Evolutionary conservation across 2,329 filamentous ascomycete genomes (phyloP), one percentile per base, ranked within the genome.

Genomic region (Talaromyces piceae): DNA sequence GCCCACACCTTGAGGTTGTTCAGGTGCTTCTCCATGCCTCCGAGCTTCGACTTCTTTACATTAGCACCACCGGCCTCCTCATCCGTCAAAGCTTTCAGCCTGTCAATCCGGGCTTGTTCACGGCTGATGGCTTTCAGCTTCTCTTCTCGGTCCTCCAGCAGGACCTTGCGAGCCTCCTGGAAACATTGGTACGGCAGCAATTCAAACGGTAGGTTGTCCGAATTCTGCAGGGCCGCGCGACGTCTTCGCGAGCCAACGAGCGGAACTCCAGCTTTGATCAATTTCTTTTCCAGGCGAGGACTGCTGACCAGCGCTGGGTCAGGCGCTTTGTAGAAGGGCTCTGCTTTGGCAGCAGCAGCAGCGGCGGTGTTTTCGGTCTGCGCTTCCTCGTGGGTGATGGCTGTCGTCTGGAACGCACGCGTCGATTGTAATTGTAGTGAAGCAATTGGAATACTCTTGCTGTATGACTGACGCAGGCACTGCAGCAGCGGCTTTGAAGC

Each of bases 111-210:
- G 54, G 77, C 77, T 47, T 83, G 72, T 69, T 88, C 82, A 25
- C 70, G 76, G 47, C 80, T 73, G 52, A 98, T 91, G 62, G 84
- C 76, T 54, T 77, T 73, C 47, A 97, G 62, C 74, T 95, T 97
- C 71, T 91, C 81, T 58, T 83, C 76, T 37, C 91, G 82, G 67
- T 98, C 93, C 50, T 81, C 81, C 49, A 83, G 78, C 51, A 98
- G 75, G 45, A 97, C 72, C 67, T 89, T 88, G 56, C 91, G 82
- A 37, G 93, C 93, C 73, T 96, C 91, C 72, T 98, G 93, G 75
- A 97, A 98, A 71, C 88, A 93, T 77, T 97, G 91, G 73, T 94
- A 98, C 16, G 93, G 93, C 59, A 98, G 76, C 66, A 91, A 87
- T 74, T 95, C 89, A 66, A 98, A 96, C 23, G 91, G 89, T 46